Evolutionary conservation across 73 alveolate genomes (phyloP).

Genomic region (Paramecium sonneborni): DNA sequence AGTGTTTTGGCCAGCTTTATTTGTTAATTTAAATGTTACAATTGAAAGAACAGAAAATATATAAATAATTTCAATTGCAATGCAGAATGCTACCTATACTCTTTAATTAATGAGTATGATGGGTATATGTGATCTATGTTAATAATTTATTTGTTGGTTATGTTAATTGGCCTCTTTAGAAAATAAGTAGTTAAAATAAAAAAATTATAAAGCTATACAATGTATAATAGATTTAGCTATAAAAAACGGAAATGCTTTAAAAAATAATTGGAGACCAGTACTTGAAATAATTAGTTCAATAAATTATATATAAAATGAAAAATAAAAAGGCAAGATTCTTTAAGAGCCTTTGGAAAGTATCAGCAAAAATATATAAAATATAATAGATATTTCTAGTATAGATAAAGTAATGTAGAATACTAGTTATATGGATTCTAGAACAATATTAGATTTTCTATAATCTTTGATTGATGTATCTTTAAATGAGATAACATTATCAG

Average conservation of each 20-base stretch:
- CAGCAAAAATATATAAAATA: not conserved
- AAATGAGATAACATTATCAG: not conserved
- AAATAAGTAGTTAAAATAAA: not conserved
- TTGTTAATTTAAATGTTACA: constrained; percentile 23
- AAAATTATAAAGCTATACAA: not conserved
- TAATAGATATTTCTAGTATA: not conserved
- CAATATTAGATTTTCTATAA: constrained; percentile 1
- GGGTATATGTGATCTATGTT: not conserved
- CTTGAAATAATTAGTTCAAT: constrained; percentile 29
- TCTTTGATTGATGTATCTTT: constrained; percentile 21
- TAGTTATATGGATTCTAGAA: constrained; percentile 22
- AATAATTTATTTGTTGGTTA: not conserved
- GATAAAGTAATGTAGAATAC: constrained; percentile 43
- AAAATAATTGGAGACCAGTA: constrained; percentile 27
- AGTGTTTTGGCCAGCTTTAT: constrained; percentile 48
- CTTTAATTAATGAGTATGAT: not conserved
- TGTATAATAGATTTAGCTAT: not conserved
- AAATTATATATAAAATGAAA: not conserved
- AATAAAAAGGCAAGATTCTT: not conserved
- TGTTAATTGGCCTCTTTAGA: constrained; percentile 30
- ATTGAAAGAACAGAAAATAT: constrained; percentile 13
- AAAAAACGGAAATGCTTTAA: not conserved
- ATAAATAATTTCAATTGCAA: not conserved
- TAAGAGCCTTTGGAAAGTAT: not conserved
- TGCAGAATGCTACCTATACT: not conserved